Evolutionary conservation across 73 alveolate genomes (phyloP), one percentile per base, ranked within the genome.

Genomic region (Breviolum minutum): DNA sequence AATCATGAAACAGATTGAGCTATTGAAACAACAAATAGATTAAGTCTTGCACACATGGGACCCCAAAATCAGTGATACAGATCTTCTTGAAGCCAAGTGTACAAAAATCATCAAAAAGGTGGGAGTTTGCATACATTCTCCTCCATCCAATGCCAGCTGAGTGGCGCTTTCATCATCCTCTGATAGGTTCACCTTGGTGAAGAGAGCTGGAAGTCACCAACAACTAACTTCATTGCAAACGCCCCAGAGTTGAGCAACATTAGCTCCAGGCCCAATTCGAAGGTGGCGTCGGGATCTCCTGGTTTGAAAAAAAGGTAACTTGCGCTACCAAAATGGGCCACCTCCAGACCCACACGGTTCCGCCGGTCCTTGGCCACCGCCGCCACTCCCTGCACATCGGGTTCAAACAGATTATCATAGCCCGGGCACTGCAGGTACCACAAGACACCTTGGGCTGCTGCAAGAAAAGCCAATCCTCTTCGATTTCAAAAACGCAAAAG

Each of bases 351-450:
- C 87, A 11, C 22, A 5, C 71, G 19, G 20, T 2, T 8, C 0
- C 6, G 20, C n/a, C 71, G 30, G 73, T 61, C 98, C 98, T 92
- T 92, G 79, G 98, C 98, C 63, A 92, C 98, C 8, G 90, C 90
- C 20, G 83, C 88, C 90, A 80, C 71, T 17, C 98, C 98, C 89
- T 92, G 98, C 89, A 80, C 90, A 66, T 92, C 98, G 24, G 98
- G 98, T 68, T 92, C 98, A 69, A 60, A 92, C 81, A 92, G 89
- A 66, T 60, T 73, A 26, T 92, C 98, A 40, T 92, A 92, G 66
- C 98, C 98, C 6, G 98, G 98, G 98, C 98, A 92, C 30, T 92
- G 98, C 63, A 92, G 81, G 80, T 92, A 92, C 98, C 98, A 92
- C 54, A 92, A 68, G 48, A 92, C 98, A 76, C 98, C 98, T 92